Evolutionary conservation across 2,329 filamentous ascomycete species (phyloP).

Genomic region (Colletotrichum caudatum): DNA sequence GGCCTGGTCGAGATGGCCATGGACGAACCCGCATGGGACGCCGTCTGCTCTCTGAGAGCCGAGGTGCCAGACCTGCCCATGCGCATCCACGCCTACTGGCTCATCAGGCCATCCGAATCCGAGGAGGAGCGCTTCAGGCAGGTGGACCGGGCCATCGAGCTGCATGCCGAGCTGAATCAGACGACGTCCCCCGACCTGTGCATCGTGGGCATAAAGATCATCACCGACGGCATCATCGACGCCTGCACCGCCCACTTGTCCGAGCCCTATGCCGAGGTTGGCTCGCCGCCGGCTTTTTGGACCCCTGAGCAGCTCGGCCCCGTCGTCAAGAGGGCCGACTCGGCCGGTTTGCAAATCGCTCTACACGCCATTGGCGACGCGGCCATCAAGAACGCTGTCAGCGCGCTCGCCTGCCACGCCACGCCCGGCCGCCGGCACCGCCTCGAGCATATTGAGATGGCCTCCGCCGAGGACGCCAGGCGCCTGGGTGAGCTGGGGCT

Average conservation of each 20-base stretch:
- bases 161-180: conserved; percentile 53
- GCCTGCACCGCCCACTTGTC: conserved; percentile 67
- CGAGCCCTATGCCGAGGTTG: conserved; percentile 64
- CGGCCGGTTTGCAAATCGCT: conserved; percentile 64
- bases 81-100: conserved; percentile 68
- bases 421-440: conserved; percentile 61
- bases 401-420: conserved; percentile 55
- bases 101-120: conserved; percentile 61
- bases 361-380: conserved; percentile 70
- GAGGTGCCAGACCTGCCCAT: conserved; percentile 55
- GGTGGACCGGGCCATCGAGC: conserved; percentile 62
- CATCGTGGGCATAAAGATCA: conserved; percentile 69
- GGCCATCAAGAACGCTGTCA: conserved; percentile 63
- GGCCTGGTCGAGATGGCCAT: conserved; percentile 71
- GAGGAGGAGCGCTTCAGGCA: conserved; percentile 59
- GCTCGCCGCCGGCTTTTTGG: conserved; percentile 63
- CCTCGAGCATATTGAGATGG: conserved; percentile 69
- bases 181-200: conserved; percentile 53
- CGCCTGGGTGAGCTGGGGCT: conserved; percentile 65
- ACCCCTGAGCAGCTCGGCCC: conserved; percentile 60
- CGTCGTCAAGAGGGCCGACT: conserved; percentile 62
- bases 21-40: conserved; percentile 68
- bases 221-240: conserved; percentile 69
- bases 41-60: conserved; percentile 58
- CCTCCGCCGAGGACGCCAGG: conserved; percentile 61